These are phyloP conservation scores for Hypoxylon sp. DNA, from an alignment of 2,329 filamentous ascomycete species.

Conservation along the genomic window DNA sequence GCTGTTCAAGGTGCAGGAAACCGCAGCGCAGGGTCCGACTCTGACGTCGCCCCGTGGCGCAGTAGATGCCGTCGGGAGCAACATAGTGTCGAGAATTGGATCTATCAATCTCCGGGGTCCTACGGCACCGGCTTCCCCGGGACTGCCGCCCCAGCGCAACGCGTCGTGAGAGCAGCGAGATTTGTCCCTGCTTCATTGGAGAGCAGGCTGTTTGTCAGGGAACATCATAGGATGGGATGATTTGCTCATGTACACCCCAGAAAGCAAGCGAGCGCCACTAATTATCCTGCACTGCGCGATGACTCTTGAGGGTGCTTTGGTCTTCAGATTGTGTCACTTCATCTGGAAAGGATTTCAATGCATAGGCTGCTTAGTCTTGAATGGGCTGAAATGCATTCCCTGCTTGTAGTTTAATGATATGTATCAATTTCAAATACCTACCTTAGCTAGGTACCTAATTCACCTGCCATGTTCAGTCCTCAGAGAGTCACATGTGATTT, in stretches of 20 bases:
- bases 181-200: background rate
- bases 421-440: background rate
- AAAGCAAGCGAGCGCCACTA: conserved; percentile 1
- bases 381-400: conserved; percentile 7
- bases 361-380: conserved; percentile 20
- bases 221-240: background rate
- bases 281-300: conserved; percentile 1
- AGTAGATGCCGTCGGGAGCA: conserved; percentile 92
- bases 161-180: conserved; percentile 6
- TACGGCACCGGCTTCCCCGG: conserved; percentile 21
- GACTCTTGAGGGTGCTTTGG: conserved; percentile 11
- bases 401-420: background rate
- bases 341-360: conserved; percentile 28
- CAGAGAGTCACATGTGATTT: background rate
- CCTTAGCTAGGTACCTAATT: background rate
- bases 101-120: conserved; percentile 76
- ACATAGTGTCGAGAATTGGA: conserved; percentile 87
- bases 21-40: conserved; percentile 81
- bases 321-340: conserved; percentile 23
- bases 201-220: background rate
- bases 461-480: background rate
- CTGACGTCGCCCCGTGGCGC: conserved; percentile 88
- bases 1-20: conserved; percentile 90
- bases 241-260: conserved; percentile 9
- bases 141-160: conserved; percentile 35